phyloP scores from a whole-genome alignment of 1,284 basidiomycete genomes.

The Fereydounia khargensis region DNA sequence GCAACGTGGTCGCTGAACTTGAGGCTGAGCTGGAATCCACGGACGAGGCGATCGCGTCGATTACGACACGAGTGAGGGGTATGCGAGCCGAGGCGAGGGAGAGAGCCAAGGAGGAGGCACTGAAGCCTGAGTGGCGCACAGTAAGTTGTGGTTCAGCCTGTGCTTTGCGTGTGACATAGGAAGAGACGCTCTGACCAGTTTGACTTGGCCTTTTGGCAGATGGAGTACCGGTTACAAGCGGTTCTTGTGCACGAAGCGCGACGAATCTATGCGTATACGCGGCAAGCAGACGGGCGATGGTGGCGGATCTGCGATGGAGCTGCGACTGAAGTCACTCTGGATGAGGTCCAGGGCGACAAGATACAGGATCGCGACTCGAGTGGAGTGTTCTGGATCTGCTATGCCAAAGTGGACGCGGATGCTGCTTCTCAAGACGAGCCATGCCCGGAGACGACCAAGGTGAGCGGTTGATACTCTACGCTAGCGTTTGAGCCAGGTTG shows the following conservation, averaged over 20 bases:
- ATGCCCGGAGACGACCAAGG: conserved; percentile 8
- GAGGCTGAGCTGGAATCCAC: conserved; percentile 13
- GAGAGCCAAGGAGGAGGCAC: conserved; percentile 14
- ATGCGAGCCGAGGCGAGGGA: conserved; percentile 11
- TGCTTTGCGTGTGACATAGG: too few relatives aligned
- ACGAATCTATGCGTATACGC: conserved; percentile 10
- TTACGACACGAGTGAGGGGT: conserved; percentile 10
- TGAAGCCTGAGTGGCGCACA: conserved; percentile 17
- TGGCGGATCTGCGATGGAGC: conserved; percentile 13
- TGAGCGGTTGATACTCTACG: background rate
- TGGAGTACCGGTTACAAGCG: conserved; percentile 23
- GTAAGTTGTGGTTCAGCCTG: background rate
- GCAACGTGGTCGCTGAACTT: conserved; percentile 10
- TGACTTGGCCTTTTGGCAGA: conserved; percentile 5
- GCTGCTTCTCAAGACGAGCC: conserved; percentile 5
- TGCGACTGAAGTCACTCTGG: conserved; percentile 3
- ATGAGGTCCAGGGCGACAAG: conserved; percentile 12
- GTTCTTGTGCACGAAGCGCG: conserved; percentile 18
- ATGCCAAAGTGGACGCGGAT: conserved; percentile 2
- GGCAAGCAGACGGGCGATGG: conserved; percentile 17
- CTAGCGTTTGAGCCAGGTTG: background rate
- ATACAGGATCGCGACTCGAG: conserved; percentile 1
- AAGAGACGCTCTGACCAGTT: too few relatives aligned
- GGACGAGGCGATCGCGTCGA: conserved; percentile 10
- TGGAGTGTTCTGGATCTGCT: conserved; percentile 25